Conservation (phyloP, 2,329 filamentous ascomycete genomes). For the Diaporthe ilicicola region DNA sequence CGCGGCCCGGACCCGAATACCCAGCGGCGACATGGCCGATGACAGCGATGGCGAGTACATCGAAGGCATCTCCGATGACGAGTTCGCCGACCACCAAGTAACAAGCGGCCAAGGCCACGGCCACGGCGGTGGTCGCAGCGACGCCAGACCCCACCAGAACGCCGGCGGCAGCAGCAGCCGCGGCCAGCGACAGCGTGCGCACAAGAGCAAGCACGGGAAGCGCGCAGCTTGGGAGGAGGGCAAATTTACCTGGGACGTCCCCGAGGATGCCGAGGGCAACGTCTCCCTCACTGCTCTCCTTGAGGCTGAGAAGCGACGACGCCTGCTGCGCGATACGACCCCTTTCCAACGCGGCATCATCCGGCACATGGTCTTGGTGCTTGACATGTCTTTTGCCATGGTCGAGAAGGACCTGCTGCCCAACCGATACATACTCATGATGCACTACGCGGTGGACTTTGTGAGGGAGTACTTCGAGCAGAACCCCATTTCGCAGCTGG, state of each 20-base stretch:
- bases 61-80: conserved; percentile 71
- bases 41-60: conserved; percentile 71
- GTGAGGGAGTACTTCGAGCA: conserved; percentile 97
- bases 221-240: conserved; percentile 73
- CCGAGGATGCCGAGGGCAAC: conserved; percentile 81
- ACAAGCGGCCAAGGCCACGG: conserved; percentile 46
- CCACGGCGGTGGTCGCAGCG: conserved; percentile 37
- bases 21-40: conserved; percentile 66
- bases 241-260: conserved; percentile 76
- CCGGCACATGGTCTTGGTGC: conserved; percentile 88
- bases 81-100: conserved; percentile 61
- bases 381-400: conserved; percentile 96
- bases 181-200: conserved; percentile 37
- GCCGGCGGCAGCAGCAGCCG: conserved; percentile 28
- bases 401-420: conserved; percentile 92
- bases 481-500: conserved; percentile 96
- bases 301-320: conserved; percentile 82
- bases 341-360: conserved; percentile 97
- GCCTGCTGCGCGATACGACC: conserved; percentile 90
- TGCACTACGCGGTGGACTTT: conserved; percentile 87
- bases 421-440: conserved; percentile 81
- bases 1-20: not conserved
- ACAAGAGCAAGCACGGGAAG: conserved; percentile 44
- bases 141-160: conserved; percentile 27
- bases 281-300: conserved; percentile 79